A percentile compares a stretch with the other conserved stretches of the same genome.
These are phyloP conservation scores for Auriculariales sp. DNA, from an alignment of 768 basidiomycete genomes.

Conservation along the genomic window DNA sequence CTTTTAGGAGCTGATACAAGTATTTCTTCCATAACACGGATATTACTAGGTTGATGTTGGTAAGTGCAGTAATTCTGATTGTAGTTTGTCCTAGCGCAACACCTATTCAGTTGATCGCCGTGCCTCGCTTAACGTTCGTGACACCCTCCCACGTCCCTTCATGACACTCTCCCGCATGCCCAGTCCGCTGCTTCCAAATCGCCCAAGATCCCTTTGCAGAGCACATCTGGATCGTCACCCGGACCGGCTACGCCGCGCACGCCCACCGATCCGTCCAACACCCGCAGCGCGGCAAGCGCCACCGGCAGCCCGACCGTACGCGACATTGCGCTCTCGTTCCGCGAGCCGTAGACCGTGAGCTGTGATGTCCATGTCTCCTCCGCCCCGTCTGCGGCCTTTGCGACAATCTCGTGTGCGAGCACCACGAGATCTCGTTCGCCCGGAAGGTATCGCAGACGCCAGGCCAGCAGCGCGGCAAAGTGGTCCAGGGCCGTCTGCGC, in stretches of 20 bases:
- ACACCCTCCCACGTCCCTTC: too few species aligned
- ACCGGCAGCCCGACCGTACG: slow-evolving; percentile 79
- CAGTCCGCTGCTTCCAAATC: slow-evolving; percentile 37
- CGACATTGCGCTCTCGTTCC: slow-evolving; percentile 69
- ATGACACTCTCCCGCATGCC: slow-evolving; percentile 19
- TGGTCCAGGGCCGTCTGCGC: slow-evolving; percentile 41
- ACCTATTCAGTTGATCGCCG: too few species aligned
- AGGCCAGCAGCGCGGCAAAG: slow-evolving; percentile 55
- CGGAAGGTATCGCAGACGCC: slow-evolving; percentile 51
- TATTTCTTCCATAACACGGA: too few species aligned
- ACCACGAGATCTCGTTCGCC: slow-evolving; percentile 79
- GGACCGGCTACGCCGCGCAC: slow-evolving; percentile 41
- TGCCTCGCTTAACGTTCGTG: too few species aligned
- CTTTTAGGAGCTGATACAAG: too few species aligned
- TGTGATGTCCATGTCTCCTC: slow-evolving; percentile 53
- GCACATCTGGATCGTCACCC: slow-evolving; percentile 48
- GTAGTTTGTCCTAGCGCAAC: too few species aligned
- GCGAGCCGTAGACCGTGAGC: slow-evolving; percentile 46
- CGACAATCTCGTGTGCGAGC: slow-evolving; percentile 70
- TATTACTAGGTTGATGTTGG: too few species aligned
- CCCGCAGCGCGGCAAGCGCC: slow-evolving; percentile 60
- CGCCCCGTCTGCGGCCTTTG: slow-evolving; percentile 23
- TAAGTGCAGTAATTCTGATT: too few species aligned
- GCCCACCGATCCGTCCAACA: slow-evolving; percentile 45
- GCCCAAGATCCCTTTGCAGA: slow-evolving; percentile 50